Conservation (phyloP, 2,329 filamentous ascomycete genomes). For the Arthroderma sp. region DNA sequence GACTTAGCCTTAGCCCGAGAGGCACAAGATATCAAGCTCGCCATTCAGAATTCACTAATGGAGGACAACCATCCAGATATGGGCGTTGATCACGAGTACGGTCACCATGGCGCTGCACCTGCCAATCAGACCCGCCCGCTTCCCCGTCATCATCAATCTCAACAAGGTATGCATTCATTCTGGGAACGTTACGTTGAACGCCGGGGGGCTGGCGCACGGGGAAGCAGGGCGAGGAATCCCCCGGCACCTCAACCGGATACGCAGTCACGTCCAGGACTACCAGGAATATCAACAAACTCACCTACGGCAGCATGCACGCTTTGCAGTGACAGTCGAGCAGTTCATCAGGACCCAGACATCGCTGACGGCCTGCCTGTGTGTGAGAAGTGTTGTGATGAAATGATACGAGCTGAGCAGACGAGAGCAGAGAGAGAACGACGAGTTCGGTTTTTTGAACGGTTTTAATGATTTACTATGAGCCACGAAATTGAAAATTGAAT, state of each 20-base stretch:
- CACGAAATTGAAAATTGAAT: too few relatives aligned
- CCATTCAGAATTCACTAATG: not conserved
- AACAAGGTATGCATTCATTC: not conserved
- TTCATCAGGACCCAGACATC: slow-evolving; percentile 3
- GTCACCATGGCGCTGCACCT: not conserved
- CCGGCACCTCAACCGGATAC: not conserved
- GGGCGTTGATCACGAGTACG: too few relatives aligned
- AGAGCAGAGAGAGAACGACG: not conserved
- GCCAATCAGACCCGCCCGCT: not conserved
- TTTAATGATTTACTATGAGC: too few relatives aligned
- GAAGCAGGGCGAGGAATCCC: not conserved
- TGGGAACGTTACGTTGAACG: not conserved
- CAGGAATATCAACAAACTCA: not conserved
- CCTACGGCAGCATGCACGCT: not conserved
- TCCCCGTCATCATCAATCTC: not conserved
- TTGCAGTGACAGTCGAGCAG: not conserved
- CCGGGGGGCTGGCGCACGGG: not conserved
- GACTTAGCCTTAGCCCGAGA: not conserved
- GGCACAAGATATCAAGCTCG: not conserved
- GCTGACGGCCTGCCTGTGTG: slow-evolving; percentile 6
- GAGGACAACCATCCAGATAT: not conserved
- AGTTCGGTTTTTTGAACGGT: not conserved
- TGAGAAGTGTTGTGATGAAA: slow-evolving; percentile 6
- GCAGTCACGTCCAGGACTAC: not conserved
- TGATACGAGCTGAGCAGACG: slow-evolving; percentile 1